A percentile compares a stretch with the other conserved stretches of the same genome.
Evolutionary conservation across 1,139 yeast species (phyloP).

Genomic region (Taphrina wiesneri): DNA sequence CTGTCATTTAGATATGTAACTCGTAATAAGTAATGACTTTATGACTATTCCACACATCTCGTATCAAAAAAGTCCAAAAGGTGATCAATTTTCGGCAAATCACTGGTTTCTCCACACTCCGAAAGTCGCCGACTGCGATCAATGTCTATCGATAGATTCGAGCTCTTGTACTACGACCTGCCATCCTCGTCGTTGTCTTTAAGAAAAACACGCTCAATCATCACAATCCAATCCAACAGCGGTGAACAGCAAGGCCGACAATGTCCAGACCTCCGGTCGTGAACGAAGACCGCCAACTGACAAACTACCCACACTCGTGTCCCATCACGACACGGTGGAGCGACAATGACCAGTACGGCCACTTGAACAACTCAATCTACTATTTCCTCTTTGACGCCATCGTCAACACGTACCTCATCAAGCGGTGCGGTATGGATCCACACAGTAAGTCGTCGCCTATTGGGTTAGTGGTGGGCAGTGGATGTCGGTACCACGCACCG

Average conservation of each 20-base stretch:
- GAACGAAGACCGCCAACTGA: neutral
- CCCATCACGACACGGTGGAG: conserved; percentile 26
- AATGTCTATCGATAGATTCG: no score
- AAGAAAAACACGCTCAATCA: no score
- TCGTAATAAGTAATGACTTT: neutral
- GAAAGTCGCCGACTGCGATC: no score
- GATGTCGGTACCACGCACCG: conserved; percentile 27
- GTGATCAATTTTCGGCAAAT: neutral
- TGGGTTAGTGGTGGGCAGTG: conserved; percentile 28
- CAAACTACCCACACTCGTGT: conserved; percentile 1
- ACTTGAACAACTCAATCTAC: conserved; percentile 22
- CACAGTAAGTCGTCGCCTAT: conserved; percentile 9
- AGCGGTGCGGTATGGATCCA: conserved; percentile 6
- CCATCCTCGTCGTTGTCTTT: no score
- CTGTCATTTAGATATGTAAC: neutral
- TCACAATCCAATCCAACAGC: neutral
- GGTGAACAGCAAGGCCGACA: neutral
- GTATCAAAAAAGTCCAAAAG: no score
- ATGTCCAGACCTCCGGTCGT: neutral
- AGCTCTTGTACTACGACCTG: no score
- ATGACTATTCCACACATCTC: no score
- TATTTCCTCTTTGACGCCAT: conserved; percentile 28
- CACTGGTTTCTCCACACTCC: neutral
- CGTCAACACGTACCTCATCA: conserved; percentile 22
- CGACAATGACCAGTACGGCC: conserved; percentile 33